Evolutionary conservation across 345 rosid species (phyloP), one percentile per base, ranked within the genome.

Genomic region (Populus ilicifolia): DNA sequence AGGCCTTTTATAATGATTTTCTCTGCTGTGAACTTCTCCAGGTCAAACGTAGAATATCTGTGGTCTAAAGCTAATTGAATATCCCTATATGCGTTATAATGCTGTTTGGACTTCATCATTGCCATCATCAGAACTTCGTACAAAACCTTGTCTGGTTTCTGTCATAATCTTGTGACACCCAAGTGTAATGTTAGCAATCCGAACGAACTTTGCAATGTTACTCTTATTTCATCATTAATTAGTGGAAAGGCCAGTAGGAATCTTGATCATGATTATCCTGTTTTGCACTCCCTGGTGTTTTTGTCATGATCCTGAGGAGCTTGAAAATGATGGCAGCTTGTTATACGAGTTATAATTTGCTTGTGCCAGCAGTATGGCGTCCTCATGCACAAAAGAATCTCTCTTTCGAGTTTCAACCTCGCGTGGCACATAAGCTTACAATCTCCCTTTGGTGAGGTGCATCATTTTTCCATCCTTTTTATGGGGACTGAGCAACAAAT

Each of bases 11-110:
- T 72, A 48, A 29, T 67, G 44, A 23, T 72, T 62, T 23, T 44
- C 70, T 69, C 12, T 14, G 17, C 69, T 69, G 14, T 14, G 16
- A 33, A 50, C 27, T 56, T 52, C 36, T 5, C 46, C 17, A 41
- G 29, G 64, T 18, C 54, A 62, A 61, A 48, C 8, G 12, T 36
- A 64, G 72, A 73, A 65, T 50, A 48, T 21, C 35, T 78, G 59
- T 39, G 79, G 64, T 75, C 71, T 70, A 67, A 44, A 65, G 65
- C n/a, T 63, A 29, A 16, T 27, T 14, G 33, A 48, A 39, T 21
- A 41, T 52, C 36, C 59, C 59, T 20, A 6, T 18, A 52, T 20
- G 7, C 21, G n/a, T 52, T 52, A 18, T 52, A 18, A 18, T 52
- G 59, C 59, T 8, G 20, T 52, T 52, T 52, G 20, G 7, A 52